phyloP scores from a whole-genome alignment of 495 filamentous ascomycete genomes.

The Podospora conica region DNA sequence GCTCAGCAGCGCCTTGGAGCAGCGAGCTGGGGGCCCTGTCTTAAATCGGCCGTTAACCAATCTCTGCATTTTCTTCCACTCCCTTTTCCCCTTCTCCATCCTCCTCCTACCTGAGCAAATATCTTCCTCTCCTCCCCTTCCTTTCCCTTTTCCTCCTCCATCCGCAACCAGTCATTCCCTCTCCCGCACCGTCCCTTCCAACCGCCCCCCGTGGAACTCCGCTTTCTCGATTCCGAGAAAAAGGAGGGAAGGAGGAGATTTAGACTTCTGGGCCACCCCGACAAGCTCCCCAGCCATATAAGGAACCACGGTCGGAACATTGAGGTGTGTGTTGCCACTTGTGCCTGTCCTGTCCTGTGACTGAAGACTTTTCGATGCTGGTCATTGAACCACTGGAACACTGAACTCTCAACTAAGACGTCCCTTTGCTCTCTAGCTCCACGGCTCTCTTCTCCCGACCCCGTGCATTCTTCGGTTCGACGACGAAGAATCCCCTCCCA shows the following conservation, averaged over 20 bases:
- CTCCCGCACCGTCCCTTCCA: slow-evolving; percentile 43
- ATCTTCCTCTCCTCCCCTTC: slow-evolving; percentile 49
- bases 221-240: slow-evolving; percentile 28
- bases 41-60: slow-evolving; percentile 48
- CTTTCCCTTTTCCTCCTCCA: slow-evolving; percentile 43
- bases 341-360: neutral
- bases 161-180: slow-evolving; percentile 52
- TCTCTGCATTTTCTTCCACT: slow-evolving; percentile 43
- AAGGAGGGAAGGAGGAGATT: slow-evolving; percentile 38
- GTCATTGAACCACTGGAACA: too few species aligned
- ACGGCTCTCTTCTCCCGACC: slow-evolving; percentile 12
- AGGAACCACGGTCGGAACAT: slow-evolving; percentile 25
- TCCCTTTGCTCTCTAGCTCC: slow-evolving; percentile 14
- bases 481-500: slow-evolving; percentile 30
- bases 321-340: slow-evolving; percentile 13
- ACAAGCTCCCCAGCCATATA: slow-evolving; percentile 26
- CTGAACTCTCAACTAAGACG: slow-evolving; percentile 8
- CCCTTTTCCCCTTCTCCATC: slow-evolving; percentile 50
- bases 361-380: slow-evolving; percentile 10
- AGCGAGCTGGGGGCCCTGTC: slow-evolving; percentile 37
- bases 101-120: slow-evolving; percentile 52
- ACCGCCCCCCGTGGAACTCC: slow-evolving; percentile 25
- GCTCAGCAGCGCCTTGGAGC: slow-evolving; percentile 21
- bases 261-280: slow-evolving; percentile 28
- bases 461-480: slow-evolving; percentile 34